A percentile compares a stretch with the other conserved stretches of the same genome.
Conservation (phyloP, 73 alveolate species). For the Symbiodinium natans region DNA sequence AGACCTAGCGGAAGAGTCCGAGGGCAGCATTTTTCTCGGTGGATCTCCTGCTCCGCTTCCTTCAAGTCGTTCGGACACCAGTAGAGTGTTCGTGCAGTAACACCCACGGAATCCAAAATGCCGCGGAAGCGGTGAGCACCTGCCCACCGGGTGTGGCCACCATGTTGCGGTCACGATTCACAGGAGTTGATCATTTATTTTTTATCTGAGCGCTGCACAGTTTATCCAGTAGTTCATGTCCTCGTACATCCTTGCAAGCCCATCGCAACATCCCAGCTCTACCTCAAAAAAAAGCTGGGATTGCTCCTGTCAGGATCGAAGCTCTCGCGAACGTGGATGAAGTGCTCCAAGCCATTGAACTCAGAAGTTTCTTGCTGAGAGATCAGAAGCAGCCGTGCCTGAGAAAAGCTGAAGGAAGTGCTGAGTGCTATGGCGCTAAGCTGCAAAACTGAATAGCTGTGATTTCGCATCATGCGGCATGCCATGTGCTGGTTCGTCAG, state of each 20-base stretch:
- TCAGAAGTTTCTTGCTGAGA: constrained; percentile 73
- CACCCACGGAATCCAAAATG: constrained; percentile 52
- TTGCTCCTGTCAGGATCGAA: constrained; percentile 71
- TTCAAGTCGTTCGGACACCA: constrained; percentile 72
- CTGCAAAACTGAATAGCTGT: too few relatives aligned
- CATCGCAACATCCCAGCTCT: too few relatives aligned
- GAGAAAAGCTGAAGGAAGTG: not conserved
- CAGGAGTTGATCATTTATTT: too few relatives aligned
- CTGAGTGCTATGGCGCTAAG: not conserved
- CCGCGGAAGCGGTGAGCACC: constrained; percentile 82
- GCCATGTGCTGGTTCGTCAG: too few relatives aligned
- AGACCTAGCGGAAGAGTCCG: too few relatives aligned
- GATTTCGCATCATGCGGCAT: not conserved
- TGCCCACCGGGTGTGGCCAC: too few relatives aligned
- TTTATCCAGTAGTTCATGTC: constrained; percentile 86
- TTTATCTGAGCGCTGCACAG: constrained; percentile 28
- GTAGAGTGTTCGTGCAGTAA: constrained; percentile 42
- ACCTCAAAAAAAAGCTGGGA: not conserved
- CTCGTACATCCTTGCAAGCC: constrained; percentile 45
- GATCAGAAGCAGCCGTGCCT: constrained; percentile 62
- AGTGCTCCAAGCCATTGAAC: constrained; percentile 37
- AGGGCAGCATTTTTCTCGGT: too few relatives aligned
- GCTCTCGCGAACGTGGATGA: constrained; percentile 68
- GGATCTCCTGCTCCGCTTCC: constrained; percentile 50
- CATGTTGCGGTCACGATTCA: too few relatives aligned